phyloP scores from a whole-genome alignment of 805 yeast species.

The Lachancea mirantina region DNA sequence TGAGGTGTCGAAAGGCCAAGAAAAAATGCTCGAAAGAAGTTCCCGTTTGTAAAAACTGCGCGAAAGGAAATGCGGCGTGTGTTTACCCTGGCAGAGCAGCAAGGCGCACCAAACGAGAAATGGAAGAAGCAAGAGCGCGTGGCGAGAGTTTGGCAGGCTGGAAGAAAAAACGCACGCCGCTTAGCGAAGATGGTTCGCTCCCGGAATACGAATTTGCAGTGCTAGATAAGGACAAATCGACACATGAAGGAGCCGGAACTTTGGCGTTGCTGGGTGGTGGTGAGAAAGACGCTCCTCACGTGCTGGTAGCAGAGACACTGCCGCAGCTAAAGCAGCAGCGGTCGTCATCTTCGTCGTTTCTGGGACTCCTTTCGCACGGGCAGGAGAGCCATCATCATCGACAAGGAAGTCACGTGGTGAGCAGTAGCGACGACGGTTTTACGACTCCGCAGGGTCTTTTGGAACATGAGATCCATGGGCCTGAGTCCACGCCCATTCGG shows the following conservation, averaged over 20 bases:
- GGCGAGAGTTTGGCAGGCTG: slow-evolving; percentile 17
- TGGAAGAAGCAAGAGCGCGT: slow-evolving; percentile 19
- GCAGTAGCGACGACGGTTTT: neutral
- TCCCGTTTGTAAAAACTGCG: slow-evolving; percentile 41
- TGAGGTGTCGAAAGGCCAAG: slow-evolving; percentile 42
- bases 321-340: no score
- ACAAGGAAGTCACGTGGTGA: no score
- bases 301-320: no score
- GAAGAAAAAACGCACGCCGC: no score
- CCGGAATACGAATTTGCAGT: neutral
- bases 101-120: slow-evolving; percentile 33
- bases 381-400: no score
- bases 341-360: no score
- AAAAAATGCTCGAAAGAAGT: slow-evolving; percentile 41
- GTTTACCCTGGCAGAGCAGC: slow-evolving; percentile 39
- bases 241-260: slow-evolving; percentile 1
- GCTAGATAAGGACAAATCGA: neutral
- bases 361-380: no score
- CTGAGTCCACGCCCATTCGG: slow-evolving; percentile 24
- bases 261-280: no score
- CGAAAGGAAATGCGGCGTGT: slow-evolving; percentile 34
- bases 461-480: slow-evolving; percentile 11
- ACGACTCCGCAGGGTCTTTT: slow-evolving; percentile 6
- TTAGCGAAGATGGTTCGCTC: no score
- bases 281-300: no score